Base-by-base conservation (phyloP, 2,329 filamentous ascomycete species). In the Neofusicoccum laricinum region DNA sequence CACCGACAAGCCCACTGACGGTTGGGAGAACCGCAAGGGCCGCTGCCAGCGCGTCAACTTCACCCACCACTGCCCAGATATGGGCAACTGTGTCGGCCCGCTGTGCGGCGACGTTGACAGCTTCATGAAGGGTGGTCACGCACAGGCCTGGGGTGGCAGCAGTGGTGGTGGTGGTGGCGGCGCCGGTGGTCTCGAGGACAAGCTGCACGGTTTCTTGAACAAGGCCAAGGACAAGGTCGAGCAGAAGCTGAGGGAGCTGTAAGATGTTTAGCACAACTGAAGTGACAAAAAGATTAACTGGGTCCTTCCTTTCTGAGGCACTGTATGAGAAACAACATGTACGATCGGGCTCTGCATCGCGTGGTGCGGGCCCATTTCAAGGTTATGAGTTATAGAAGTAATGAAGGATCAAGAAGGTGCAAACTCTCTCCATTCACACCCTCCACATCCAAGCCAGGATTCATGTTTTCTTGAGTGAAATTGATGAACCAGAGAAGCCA, bases 21-120 rank as follows among this genome's bases (percentile, higher is more conserved):
- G 80, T 0, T 81, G 78, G 77, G 74, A 76, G n/a, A 77, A 78
- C 6, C 66, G 80, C 17, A 81, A 78, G 67, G 79, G 78, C 58
- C 72, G 80, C 21, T 70, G 79, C 65, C 80, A 81, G 73, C 73
- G 79, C 49, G 78, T 82, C 12, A 43, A 65, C 11, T 78, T 73
- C 67, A 70, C 65, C 2, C 45, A 66, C 11, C 55, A 69, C 12
- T 72, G 74, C 2, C 75, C 75, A 6, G 69, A 69, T 41, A 76
- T 77, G 75, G 75, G 73, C 2, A 68, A 66, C 3, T 67, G 63
- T 41, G 68, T 74, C 10, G 75, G 75, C 1, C 63, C 64, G 6
- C 40, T 69, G 3, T 59, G 48, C 25, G 45, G 62, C 8, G 34
- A 36, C 36, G n/a, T 64, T 11, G 45, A 64, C 17, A 53, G 46